A percentile compares a stretch with the other conserved stretches of the same genome.
phyloP scores from a whole-genome alignment of 2,329 filamentous ascomycete species.

The Didymellaceae sp. region DNA sequence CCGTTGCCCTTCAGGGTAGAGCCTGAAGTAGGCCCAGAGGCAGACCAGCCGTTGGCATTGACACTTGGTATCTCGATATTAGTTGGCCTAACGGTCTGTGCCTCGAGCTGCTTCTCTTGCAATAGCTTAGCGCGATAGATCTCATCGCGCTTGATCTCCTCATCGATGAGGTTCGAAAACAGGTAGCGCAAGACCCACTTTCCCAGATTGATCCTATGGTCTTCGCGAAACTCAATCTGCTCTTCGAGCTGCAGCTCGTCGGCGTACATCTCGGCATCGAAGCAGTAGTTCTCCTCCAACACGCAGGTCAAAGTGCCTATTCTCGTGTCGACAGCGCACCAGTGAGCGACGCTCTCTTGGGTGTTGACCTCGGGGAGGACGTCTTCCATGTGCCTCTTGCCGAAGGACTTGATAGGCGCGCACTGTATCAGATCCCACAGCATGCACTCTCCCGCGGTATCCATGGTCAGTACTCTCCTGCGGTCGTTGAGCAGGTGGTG shows the following conservation, averaged over 20 bases:
- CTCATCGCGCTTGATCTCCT: constrained; percentile 85
- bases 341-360: constrained; percentile 86
- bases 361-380: constrained; percentile 88
- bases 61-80: constrained; percentile 64
- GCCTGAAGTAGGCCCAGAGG: constrained; percentile 53
- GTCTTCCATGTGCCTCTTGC: constrained; percentile 91
- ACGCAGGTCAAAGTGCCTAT: constrained; percentile 91
- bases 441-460: constrained; percentile 93
- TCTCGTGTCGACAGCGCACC: constrained; percentile 93
- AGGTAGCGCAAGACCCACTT: constrained; percentile 96
- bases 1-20: constrained; percentile 67
- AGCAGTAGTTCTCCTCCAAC: constrained; percentile 92
- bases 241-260: constrained; percentile 82
- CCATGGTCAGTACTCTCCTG: constrained; percentile 84
- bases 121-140: constrained; percentile 73
- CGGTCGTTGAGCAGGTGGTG: constrained; percentile 91
- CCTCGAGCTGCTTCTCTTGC: constrained; percentile 65
- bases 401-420: constrained; percentile 86
- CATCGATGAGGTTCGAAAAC: constrained; percentile 86
- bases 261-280: constrained; percentile 96
- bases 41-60: constrained; percentile 55
- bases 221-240: constrained; percentile 82
- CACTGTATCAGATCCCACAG: constrained; percentile 97
- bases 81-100: constrained; percentile 64
- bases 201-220: constrained; percentile 94